These are phyloP conservation scores for Nidula niveotomentosa DNA, from an alignment of 1,284 basidiomycete genomes.

Conservation along the genomic window DNA sequence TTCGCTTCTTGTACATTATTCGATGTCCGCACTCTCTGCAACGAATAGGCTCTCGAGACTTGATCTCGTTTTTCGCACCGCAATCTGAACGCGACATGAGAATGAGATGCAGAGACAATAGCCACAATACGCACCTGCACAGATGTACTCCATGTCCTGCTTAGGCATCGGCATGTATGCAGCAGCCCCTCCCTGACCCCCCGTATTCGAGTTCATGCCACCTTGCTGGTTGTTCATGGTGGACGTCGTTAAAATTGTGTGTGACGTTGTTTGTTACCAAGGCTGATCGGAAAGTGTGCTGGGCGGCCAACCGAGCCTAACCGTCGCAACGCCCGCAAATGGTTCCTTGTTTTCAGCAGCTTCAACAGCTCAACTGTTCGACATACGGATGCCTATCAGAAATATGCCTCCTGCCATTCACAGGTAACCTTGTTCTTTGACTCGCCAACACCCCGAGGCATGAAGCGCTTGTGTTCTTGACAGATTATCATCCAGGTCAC, in stretches of 20 bases:
- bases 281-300: background rate
- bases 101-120: conserved; percentile 7
- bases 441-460: too few species aligned
- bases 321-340: too few species aligned
- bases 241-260: conserved; percentile 12
- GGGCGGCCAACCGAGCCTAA: too few species aligned
- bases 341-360: too few species aligned
- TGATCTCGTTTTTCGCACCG: conserved; percentile 91
- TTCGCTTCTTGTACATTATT: conserved; percentile 99
- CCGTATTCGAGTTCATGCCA: conserved; percentile 15
- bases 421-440: too few species aligned
- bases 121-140: conserved; percentile 68
- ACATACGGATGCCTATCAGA: too few species aligned
- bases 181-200: conserved; percentile 13
- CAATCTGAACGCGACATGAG: conserved; percentile 64
- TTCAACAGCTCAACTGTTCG: too few species aligned
- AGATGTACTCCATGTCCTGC: conserved; percentile 87
- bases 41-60: conserved; percentile 91
- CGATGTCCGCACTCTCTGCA: conserved; percentile 98
- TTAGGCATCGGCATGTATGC: conserved; percentile 36
- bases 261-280: conserved; percentile 12
- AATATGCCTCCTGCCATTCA: too few species aligned
- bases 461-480: too few species aligned
- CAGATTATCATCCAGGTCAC: too few species aligned
- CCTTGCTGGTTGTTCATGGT: conserved; percentile 45